Base-by-base conservation (phyloP, 2,329 filamentous ascomycete genomes). In the Cryphonectria nitschkei region DNA sequence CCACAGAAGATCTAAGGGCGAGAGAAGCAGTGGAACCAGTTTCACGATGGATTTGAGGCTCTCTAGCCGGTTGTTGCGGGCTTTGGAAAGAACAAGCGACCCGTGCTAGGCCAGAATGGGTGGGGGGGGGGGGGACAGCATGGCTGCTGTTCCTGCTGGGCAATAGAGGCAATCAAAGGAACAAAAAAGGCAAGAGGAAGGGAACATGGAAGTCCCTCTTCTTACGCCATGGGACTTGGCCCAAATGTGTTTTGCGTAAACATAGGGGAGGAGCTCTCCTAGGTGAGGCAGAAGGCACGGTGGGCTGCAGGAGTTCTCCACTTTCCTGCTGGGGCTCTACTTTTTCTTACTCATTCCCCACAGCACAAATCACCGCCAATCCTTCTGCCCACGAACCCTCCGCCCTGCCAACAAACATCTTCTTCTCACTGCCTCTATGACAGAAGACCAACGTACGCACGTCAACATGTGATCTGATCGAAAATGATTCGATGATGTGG, bases 281-380 rank as follows among this genome's bases (percentile, higher is more conserved):
- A 34, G 34, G 19, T 19, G 34, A 39, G 58, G 58, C 58, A 61
- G 26, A 60, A 37, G 29, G 56, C 29, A 32, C 7, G 3, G 19
- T 7, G 58, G 26, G 32, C 34, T 61, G 34, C 16, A 39, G 58
- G 32, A 6, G 11, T 6, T 60, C 56, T 14, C 56, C 54, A 56
- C 50, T 14, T 13, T 50, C 46, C 43, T 64, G 19, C 19, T n/a
- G 8, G 22, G 22, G 46, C 46, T 50, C 46, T 50, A 50, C 22
- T 50, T 50, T 50, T 3, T 50, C 43, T 9, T 50, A 22, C 46
- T n/a, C 46, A 37, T 62, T 46, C 52, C 5, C 50, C 65, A 29
- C 39, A 69, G 52, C n/a, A n/a, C 39, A 56, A 69, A 65, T 69
- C 62, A 61, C 68, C 62, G 68, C 63, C 68, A 65, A 61, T 65